Percentiles rank a stretch among this genome's conserved stretches.
Evolutionary conservation across 2,329 filamentous ascomycete genomes (phyloP).

Genomic region (Ceratocystiopsis minuta): DNA sequence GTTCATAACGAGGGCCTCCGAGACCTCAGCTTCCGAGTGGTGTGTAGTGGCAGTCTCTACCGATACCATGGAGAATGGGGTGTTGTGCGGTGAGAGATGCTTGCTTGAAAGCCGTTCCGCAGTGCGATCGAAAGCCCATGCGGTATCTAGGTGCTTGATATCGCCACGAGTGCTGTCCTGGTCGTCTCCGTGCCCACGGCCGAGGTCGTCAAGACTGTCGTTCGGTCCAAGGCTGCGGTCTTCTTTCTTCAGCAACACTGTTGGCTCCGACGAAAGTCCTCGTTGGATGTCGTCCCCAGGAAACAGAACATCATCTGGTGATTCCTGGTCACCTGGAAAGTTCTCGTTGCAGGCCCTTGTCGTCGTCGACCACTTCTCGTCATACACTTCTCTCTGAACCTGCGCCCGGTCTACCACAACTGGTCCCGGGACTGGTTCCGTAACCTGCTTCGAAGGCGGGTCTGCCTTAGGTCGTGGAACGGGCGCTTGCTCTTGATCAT

Average conservation of each 20-base stretch:
- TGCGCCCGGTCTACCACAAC: neutral
- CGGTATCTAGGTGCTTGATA: slow-evolving; percentile 9
- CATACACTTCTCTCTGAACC: too few species aligned
- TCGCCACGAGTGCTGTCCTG: slow-evolving; percentile 11
- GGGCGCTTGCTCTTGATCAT: slow-evolving; percentile 9
- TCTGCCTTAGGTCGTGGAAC: slow-evolving; percentile 6
- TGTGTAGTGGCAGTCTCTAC: slow-evolving; percentile 37
- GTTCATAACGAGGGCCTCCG: slow-evolving; percentile 42
- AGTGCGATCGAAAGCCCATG: slow-evolving; percentile 29
- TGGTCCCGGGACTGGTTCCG: neutral
- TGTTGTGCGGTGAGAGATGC: slow-evolving; percentile 36
- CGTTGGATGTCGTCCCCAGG: slow-evolving; percentile 10
- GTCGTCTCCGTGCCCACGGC: slow-evolving; percentile 4
- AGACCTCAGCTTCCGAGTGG: slow-evolving; percentile 37
- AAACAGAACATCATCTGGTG: neutral
- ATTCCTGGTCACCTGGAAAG: too few species aligned
- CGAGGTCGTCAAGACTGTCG: slow-evolving; percentile 15
- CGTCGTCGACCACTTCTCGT: too few species aligned
- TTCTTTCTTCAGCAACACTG: neutral
- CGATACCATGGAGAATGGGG: slow-evolving; percentile 43
- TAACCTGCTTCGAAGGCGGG: neutral
- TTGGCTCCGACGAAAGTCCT: slow-evolving; percentile 9
- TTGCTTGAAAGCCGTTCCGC: slow-evolving; percentile 35
- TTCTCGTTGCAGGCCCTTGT: too few species aligned
- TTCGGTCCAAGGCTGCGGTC: too few species aligned